Conservation (phyloP, 108 stramenopile genomes). For the Nitzschia sp. region DNA sequence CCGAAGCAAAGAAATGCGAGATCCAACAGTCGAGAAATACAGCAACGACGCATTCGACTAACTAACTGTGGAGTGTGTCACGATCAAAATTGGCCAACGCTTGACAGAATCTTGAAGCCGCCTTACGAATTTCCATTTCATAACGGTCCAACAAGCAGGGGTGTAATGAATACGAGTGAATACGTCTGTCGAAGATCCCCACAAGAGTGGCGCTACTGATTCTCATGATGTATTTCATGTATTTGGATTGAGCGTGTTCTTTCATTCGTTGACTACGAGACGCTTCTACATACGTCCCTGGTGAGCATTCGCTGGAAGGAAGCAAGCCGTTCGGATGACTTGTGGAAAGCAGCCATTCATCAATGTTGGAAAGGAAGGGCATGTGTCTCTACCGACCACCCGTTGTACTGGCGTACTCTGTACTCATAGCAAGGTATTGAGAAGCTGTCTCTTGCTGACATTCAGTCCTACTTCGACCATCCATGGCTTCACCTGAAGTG, state of each 20-base stretch:
- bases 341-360: constrained; percentile 18
- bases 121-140: too few species aligned
- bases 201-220: too few species aligned
- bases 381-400: background rate
- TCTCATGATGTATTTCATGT: constrained; percentile 16
- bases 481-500: constrained; percentile 11
- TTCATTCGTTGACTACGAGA: constrained; percentile 5
- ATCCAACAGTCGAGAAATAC: too few species aligned
- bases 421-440: constrained; percentile 11
- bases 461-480: constrained; percentile 24
- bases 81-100: too few species aligned
- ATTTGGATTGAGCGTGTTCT: constrained; percentile 28
- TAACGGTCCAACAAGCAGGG: too few species aligned
- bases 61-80: too few species aligned
- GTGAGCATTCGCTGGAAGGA: constrained; percentile 35
- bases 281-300: constrained; percentile 17
- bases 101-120: too few species aligned
- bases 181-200: too few species aligned
- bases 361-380: constrained; percentile 21
- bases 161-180: too few species aligned
- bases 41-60: too few species aligned
- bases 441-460: constrained; percentile 3
- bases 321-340: constrained; percentile 21
- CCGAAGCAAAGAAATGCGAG: too few species aligned
- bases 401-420: constrained; percentile 32